phyloP scores from a whole-genome alignment of 1,284 basidiomycete species.

The Apiotrichum montevideense region DNA sequence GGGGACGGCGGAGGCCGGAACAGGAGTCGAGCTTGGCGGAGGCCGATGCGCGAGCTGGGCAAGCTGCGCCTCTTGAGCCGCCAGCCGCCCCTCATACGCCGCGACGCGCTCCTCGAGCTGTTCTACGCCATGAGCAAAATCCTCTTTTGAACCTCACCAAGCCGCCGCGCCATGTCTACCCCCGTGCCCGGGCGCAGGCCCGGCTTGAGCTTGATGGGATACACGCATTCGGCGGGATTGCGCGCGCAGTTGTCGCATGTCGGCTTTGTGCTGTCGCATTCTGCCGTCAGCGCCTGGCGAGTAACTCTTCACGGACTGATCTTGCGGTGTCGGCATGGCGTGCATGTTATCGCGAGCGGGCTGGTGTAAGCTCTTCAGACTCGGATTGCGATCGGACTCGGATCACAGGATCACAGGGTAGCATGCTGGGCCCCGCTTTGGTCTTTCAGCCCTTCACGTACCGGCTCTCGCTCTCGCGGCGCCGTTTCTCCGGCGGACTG shows the following conservation, averaged over 20 bases:
- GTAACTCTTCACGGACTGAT: constrained; percentile 7
- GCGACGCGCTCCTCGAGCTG: constrained; percentile 35
- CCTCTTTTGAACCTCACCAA: constrained; percentile 27
- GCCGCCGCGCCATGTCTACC: constrained; percentile 37
- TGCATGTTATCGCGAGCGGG: constrained; percentile 18
- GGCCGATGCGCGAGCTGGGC: constrained; percentile 18
- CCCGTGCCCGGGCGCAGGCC: constrained; percentile 45
- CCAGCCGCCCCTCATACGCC: constrained; percentile 28
- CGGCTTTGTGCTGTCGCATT: constrained; percentile 45
- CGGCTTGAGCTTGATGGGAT: constrained; percentile 44
- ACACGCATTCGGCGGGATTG: constrained; percentile 37
- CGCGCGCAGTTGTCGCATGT: constrained; percentile 46
- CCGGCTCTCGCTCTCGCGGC: too few relatives aligned
- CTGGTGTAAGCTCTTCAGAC: neutral
- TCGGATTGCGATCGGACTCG: too few relatives aligned
- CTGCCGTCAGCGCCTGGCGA: neutral
- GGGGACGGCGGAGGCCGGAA: neutral
- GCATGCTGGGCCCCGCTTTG: too few relatives aligned
- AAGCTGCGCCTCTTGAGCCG: constrained; percentile 33
- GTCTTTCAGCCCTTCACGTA: too few relatives aligned
- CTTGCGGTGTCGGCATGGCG: constrained; percentile 17
- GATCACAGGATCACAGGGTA: too few relatives aligned
- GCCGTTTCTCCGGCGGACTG: too few relatives aligned
- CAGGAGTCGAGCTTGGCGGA: neutral
- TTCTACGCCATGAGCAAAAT: constrained; percentile 16